Evolutionary conservation across 73 alveolate genomes (phyloP).

Genomic region (Diophrys appendiculata): DNA sequence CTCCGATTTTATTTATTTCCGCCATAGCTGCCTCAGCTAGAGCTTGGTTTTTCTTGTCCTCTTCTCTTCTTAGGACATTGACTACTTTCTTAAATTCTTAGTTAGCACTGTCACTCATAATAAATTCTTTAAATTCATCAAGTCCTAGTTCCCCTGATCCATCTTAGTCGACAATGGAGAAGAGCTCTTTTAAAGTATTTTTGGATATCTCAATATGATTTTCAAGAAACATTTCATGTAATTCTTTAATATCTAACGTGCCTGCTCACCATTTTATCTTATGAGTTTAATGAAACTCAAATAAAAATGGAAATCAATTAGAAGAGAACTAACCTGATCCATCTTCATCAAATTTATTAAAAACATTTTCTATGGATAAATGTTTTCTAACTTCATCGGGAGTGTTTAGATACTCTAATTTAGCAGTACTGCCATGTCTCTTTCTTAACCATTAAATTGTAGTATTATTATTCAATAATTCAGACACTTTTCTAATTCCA

Average conservation of each 20-base stretch:
- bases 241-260: constrained; percentile 23
- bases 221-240: constrained; percentile 30
- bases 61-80: constrained; percentile 1
- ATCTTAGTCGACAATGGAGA: constrained; percentile 26
- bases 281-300: background rate
- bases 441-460: constrained; percentile 58
- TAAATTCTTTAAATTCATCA: constrained; percentile 16
- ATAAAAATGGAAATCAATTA: too few relatives aligned
- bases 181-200: background rate
- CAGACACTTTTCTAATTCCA: background rate
- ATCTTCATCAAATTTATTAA: constrained; percentile 55
- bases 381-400: constrained; percentile 52
- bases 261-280: background rate
- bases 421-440: constrained; percentile 25
- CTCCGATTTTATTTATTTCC: too few relatives aligned
- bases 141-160: constrained; percentile 24
- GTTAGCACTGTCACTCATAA: constrained; percentile 16
- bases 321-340: constrained; percentile 10
- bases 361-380: constrained; percentile 41
- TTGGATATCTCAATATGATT: constrained; percentile 14
- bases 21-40: too few relatives aligned
- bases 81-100: constrained; percentile 11
- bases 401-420: constrained; percentile 38
- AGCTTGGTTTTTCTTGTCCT: constrained; percentile 3
- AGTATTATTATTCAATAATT: background rate